Evolutionary conservation across 345 rosid genomes (phyloP).

Genomic region (Kernera saxatilis): DNA sequence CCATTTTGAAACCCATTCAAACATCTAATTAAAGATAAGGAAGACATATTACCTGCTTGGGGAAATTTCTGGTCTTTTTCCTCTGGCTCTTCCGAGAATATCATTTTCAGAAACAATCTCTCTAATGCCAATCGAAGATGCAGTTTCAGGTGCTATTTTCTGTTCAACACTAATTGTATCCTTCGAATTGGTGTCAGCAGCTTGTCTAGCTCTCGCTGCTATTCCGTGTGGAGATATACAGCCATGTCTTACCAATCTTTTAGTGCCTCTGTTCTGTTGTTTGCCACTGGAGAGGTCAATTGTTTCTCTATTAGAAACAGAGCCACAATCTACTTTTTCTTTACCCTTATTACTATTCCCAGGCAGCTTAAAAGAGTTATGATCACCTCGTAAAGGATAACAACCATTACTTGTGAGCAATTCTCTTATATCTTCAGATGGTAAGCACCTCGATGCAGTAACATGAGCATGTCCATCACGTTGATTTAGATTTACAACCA

Average conservation of each 20-base stretch:
- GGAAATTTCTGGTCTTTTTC: conserved; percentile 35
- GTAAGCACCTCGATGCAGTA: conserved; percentile 30
- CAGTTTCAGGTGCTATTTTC: conserved; percentile 25
- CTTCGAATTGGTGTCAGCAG: conserved; percentile 28
- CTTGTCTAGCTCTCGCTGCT: conserved; percentile 44
- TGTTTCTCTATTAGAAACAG: conserved; percentile 35
- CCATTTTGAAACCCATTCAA: background rate
- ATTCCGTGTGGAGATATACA: conserved; percentile 76
- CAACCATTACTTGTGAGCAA: conserved; percentile 18
- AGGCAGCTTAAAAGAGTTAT: conserved; percentile 25
- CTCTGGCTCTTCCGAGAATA: conserved; percentile 39
- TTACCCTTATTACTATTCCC: conserved; percentile 54
- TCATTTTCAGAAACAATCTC: conserved; percentile 46
- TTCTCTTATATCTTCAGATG: conserved; percentile 24
- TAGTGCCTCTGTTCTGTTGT: conserved; percentile 37
- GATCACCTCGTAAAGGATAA: conserved; percentile 27
- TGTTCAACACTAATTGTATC: conserved; percentile 10
- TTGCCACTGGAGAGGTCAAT: conserved; percentile 35
- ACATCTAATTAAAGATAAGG: background rate
- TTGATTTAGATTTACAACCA: conserved; percentile 26
- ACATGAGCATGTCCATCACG: conserved; percentile 17
- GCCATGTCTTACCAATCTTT: conserved; percentile 80
- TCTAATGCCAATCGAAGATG: conserved; percentile 31
- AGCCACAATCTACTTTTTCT: conserved; percentile 37
- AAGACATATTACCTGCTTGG: conserved; percentile 44